Conservation (phyloP, 2,329 filamentous ascomycete species). For the Fusarium oxysporum region DNA sequence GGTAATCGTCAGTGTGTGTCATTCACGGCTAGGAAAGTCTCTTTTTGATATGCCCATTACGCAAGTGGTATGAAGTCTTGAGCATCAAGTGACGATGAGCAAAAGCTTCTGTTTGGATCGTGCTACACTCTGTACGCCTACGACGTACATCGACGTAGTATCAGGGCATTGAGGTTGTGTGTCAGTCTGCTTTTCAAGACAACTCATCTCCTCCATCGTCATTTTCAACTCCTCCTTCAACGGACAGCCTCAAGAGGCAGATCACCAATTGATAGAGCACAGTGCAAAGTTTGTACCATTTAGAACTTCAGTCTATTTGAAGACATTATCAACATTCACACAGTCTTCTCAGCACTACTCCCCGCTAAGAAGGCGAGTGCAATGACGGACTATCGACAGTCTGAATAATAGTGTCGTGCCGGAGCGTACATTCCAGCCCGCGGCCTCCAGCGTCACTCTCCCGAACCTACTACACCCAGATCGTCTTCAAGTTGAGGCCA, state of each 20-base stretch:
- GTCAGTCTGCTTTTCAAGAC: constrained; percentile 22
- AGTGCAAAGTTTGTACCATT: constrained; percentile 18
- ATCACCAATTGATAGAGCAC: constrained; percentile 1
- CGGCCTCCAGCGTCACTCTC: not conserved
- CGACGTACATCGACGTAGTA: constrained; percentile 17
- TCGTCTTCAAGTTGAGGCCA: not conserved
- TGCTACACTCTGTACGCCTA: not conserved
- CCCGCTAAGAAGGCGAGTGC: not conserved
- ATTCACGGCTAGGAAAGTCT: constrained; percentile 10
- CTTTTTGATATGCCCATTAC: constrained; percentile 28
- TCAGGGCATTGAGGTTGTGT: constrained; percentile 11
- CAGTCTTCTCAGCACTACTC: constrained; percentile 10
- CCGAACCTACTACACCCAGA: not conserved
- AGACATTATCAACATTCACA: constrained; percentile 4
- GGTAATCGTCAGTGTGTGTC: constrained; percentile 29
- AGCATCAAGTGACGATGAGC: constrained; percentile 17
- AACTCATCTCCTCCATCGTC: constrained; percentile 7
- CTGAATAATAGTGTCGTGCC: constrained; percentile 11
- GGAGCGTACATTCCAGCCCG: constrained; percentile 24
- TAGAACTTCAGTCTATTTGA: not conserved
- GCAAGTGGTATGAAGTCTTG: constrained; percentile 19
- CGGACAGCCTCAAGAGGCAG: not conserved
- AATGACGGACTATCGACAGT: not conserved
- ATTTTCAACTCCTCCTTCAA: not conserved
- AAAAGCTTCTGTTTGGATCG: constrained; percentile 3